Evolutionary conservation across 2,329 filamentous ascomycete species (phyloP).

Genomic region (Tetracladium maxilliforme): DNA sequence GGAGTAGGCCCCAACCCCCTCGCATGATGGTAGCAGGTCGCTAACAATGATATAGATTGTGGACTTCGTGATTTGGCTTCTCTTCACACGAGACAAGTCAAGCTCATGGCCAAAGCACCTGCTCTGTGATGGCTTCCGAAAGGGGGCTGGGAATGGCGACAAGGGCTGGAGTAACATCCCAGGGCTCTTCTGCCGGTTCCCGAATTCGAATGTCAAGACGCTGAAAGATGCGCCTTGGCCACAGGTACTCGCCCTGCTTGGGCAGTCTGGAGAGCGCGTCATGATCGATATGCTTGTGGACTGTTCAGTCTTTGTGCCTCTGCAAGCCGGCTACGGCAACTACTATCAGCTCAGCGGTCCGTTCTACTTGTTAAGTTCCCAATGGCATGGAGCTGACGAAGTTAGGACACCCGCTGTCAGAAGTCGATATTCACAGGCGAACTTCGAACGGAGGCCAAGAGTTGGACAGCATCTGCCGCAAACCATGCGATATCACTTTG

Average conservation of each 20-base stretch:
- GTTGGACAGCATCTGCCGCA: too few relatives aligned
- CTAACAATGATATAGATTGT: slow-evolving; percentile 33
- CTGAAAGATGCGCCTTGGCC: slow-evolving; percentile 65
- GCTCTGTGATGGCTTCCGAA: slow-evolving; percentile 71
- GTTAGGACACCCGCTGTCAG: background rate
- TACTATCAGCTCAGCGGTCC: slow-evolving; percentile 68
- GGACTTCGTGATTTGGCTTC: slow-evolving; percentile 61
- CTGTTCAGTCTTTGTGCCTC: slow-evolving; percentile 56
- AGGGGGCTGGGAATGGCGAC: slow-evolving; percentile 15
- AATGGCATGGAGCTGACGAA: too few relatives aligned
- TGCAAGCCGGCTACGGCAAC: slow-evolving; percentile 46
- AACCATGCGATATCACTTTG: too few relatives aligned
- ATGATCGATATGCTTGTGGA: slow-evolving; percentile 68
- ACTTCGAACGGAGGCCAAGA: too few relatives aligned
- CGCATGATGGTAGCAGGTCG: background rate
- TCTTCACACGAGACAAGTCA: slow-evolving; percentile 46
- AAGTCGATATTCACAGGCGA: background rate
- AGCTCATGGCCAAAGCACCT: slow-evolving; percentile 52
- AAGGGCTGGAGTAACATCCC: slow-evolving; percentile 34
- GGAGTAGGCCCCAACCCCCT: too few relatives aligned
- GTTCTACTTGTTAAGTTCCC: slow-evolving; percentile 7
- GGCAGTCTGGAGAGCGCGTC: slow-evolving; percentile 58
- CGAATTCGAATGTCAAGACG: slow-evolving; percentile 54
- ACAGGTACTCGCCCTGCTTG: slow-evolving; percentile 58
- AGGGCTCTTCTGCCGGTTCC: slow-evolving; percentile 46